These are phyloP conservation scores for Amphirosellinia nigrospora DNA, from an alignment of 495 filamentous ascomycete species.

Conservation along the genomic window DNA sequence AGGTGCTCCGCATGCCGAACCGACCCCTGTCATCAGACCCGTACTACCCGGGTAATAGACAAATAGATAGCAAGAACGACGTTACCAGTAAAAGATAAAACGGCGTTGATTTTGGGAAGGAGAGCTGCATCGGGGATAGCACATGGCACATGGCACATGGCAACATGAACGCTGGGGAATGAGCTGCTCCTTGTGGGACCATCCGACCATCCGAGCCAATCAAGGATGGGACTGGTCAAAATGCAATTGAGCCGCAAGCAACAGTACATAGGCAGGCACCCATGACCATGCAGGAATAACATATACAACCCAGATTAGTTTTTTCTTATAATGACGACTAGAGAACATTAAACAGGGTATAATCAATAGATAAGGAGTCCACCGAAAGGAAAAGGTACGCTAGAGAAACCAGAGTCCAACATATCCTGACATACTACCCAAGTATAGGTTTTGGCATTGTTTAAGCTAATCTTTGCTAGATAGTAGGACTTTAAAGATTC, in stretches of 20 bases:
- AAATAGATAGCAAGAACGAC: neutral
- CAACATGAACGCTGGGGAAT: slow-evolving; percentile 5
- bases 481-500: neutral
- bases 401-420: too few species aligned
- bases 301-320: neutral
- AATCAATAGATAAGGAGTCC: neutral
- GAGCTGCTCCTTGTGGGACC: slow-evolving; percentile 11
- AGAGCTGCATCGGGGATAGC: neutral
- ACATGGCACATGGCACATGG: too few species aligned
- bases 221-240: neutral
- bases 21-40: neutral
- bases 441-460: too few species aligned
- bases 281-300: neutral
- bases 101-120: neutral
- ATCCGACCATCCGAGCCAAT: slow-evolving; percentile 26
- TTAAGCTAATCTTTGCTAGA: neutral
- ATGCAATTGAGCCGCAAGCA: neutral
- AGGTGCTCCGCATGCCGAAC: neutral
- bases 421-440: too few species aligned
- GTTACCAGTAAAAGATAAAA: slow-evolving; percentile 11
- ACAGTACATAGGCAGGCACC: too few species aligned
- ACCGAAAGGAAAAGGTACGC: neutral
- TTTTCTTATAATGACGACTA: neutral
- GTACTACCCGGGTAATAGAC: neutral
- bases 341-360: neutral